Evolutionary conservation across 208 protist genomes (phyloP), one percentile per base, ranked within the genome.

Genomic region (Trypanosoma brucei): DNA sequence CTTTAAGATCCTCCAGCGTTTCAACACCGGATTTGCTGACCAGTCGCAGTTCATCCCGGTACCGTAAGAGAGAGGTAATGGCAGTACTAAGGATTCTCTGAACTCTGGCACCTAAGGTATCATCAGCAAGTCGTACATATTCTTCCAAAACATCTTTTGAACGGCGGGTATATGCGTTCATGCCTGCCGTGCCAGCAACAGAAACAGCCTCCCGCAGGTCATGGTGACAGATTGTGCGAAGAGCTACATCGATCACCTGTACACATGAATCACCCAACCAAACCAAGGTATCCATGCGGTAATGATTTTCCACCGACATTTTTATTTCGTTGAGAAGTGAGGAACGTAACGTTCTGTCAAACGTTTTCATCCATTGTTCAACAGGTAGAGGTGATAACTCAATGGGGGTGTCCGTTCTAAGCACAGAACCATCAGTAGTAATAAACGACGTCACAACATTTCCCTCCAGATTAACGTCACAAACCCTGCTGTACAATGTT

Each of bases 171-270:
- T 91, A 84, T 2, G 77, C 75, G 13, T 33, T 62, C 14, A 95
- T 76, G 13, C 83, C 86, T 6, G 46, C 55, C 37, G 9, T 50
- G 39, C 90, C 84, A 37, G 68, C 69, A 40, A 91, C 55, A 35
- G 79, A 65, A 52, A 95, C 38, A 11, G 69, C 76, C 8, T 81
- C 77, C 42, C 74, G 76, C 45, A 95, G 73, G 45, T 81, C 83
- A 49, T 75, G 62, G 34, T 84, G 83, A 66, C 92, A 83, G 49
- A 79, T 64, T 42, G 88, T 68, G n/a, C 86, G 79, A 50, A 93
- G 76, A 11, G 79, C 79, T 39, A 93, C 59, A 59, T 83, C 58
- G 14, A 84, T 65, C 40, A 88, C 39, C 65, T 95, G 90, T 30
- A 83, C 63, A 63, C 83, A 89, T 71, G 78, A 92, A 44, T 55